phyloP scores from a whole-genome alignment of 2,329 filamentous ascomycete species.

The Xylariales sp. region DNA sequence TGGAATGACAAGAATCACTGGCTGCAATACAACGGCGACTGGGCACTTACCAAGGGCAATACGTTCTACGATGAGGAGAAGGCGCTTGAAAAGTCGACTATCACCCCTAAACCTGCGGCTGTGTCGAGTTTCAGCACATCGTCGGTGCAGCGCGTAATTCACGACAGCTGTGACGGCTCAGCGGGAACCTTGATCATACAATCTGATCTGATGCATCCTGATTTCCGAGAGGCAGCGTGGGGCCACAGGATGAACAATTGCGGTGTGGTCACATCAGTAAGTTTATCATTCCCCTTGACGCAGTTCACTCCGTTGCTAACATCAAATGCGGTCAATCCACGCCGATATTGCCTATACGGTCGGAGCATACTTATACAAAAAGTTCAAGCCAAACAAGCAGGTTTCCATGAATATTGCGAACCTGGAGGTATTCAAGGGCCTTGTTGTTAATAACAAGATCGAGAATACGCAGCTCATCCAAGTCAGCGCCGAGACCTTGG shows the following conservation, averaged over 20 bases:
- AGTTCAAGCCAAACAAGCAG: slow-evolving; percentile 39
- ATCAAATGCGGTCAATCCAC: slow-evolving; percentile 43
- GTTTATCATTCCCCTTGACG: slow-evolving; percentile 16
- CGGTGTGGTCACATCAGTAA: slow-evolving; percentile 39
- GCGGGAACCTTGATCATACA: slow-evolving; percentile 26
- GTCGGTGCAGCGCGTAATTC: too few relatives aligned
- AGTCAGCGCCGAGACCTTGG: slow-evolving; percentile 26
- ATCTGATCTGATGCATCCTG: slow-evolving; percentile 34
- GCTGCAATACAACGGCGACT: slow-evolving; percentile 62
- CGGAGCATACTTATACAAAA: slow-evolving; percentile 53
- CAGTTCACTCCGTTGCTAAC: too few relatives aligned
- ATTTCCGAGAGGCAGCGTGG: slow-evolving; percentile 30
- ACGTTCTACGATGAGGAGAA: slow-evolving; percentile 34
- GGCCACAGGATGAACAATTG: slow-evolving; percentile 40
- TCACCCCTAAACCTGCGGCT: slow-evolving; percentile 1
- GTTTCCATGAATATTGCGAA: background rate
- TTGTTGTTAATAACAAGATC: slow-evolving; percentile 27
- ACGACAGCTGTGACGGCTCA: too few relatives aligned
- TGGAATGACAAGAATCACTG: slow-evolving; percentile 73
- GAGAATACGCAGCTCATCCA: slow-evolving; percentile 26
- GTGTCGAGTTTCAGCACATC: slow-evolving; percentile 24
- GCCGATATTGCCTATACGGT: slow-evolving; percentile 63
- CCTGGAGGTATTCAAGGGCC: slow-evolving; percentile 32
- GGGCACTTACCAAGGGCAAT: slow-evolving; percentile 58
- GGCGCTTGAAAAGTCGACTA: background rate